These are phyloP conservation scores for Bromus sterilis DNA, from an alignment of 176 grass and related monocot species.

Conservation along the genomic window DNA sequence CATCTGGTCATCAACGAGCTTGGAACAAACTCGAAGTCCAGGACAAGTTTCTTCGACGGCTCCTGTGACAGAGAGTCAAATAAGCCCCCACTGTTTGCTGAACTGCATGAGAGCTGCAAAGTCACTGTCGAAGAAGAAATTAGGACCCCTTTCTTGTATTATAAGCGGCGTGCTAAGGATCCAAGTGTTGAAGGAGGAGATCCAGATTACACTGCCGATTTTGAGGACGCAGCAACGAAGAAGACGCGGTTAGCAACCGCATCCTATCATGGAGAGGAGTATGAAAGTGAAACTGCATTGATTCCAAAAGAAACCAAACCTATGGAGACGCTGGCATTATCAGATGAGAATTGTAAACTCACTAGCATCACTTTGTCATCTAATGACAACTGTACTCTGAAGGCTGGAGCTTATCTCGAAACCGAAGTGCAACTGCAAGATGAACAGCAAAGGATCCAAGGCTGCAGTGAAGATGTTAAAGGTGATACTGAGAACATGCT, in stretches of 20 bases:
- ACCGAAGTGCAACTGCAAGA: constrained; percentile 3
- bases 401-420: constrained; percentile 5
- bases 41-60: constrained; percentile 20
- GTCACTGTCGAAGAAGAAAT: constrained; percentile 8
- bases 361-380: not conserved
- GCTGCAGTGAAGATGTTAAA: not conserved
- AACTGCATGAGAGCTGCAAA: constrained; percentile 7
- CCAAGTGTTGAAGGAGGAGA: not conserved
- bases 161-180: not conserved
- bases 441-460: constrained; percentile 18
- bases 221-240: constrained; percentile 22
- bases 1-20: constrained; percentile 6
- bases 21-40: constrained; percentile 14
- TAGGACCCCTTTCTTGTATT: constrained; percentile 13
- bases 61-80: constrained; percentile 5
- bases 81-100: not conserved
- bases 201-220: not conserved
- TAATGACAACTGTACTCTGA: not conserved
- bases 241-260: constrained; percentile 14
- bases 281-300: not conserved
- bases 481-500: too few species aligned
- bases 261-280: constrained; percentile 23
- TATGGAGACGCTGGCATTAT: not conserved
- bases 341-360: constrained; percentile 15
- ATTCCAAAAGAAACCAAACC: not conserved